phyloP scores from a whole-genome alignment of 2,329 filamentous ascomycete genomes.

The Coniella vitis region DNA sequence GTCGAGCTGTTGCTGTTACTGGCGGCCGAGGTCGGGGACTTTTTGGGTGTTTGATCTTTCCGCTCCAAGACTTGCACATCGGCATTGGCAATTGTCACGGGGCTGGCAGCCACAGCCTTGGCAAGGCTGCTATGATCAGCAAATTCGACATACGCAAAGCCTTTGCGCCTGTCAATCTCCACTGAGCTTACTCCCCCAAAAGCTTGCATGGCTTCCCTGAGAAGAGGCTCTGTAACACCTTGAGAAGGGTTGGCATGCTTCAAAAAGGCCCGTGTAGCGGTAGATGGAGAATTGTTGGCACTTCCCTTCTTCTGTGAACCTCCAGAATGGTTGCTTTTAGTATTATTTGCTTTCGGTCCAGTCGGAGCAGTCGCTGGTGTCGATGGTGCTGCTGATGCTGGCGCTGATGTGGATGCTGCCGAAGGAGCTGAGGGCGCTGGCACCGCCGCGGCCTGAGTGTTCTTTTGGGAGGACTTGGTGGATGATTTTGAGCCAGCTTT shows the following conservation, averaged over 20 bases:
- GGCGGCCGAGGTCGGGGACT: constrained; percentile 10
- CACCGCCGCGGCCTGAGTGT: constrained; percentile 20
- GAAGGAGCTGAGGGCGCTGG: constrained; percentile 2
- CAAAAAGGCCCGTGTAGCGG: constrained; percentile 63
- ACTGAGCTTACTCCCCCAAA: constrained; percentile 74
- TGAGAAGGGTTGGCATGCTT: constrained; percentile 85
- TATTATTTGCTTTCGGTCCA: constrained; percentile 21
- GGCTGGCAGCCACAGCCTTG: constrained; percentile 76
- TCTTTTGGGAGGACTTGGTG: constrained; percentile 1
- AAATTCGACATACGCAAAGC: constrained; percentile 91
- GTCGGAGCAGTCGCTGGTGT: constrained; percentile 8
- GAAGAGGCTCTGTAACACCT: constrained; percentile 76
- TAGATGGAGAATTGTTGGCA: constrained; percentile 21
- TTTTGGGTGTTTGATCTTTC: constrained; percentile 49
- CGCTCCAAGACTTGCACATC: constrained; percentile 82
- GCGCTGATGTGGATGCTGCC: no score
- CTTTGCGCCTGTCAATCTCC: constrained; percentile 91
- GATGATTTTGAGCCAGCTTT: neutral
- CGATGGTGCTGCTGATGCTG: no score
- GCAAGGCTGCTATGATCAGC: constrained; percentile 62
- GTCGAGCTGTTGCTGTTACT: neutral
- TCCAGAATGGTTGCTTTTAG: constrained; percentile 14
- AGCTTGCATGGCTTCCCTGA: constrained; percentile 64
- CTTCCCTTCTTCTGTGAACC: constrained; percentile 26
- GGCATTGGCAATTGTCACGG: constrained; percentile 74